Evolutionary conservation across 2,329 filamentous ascomycete species (phyloP).

Genomic region (Penicillium griseofulvum): DNA sequence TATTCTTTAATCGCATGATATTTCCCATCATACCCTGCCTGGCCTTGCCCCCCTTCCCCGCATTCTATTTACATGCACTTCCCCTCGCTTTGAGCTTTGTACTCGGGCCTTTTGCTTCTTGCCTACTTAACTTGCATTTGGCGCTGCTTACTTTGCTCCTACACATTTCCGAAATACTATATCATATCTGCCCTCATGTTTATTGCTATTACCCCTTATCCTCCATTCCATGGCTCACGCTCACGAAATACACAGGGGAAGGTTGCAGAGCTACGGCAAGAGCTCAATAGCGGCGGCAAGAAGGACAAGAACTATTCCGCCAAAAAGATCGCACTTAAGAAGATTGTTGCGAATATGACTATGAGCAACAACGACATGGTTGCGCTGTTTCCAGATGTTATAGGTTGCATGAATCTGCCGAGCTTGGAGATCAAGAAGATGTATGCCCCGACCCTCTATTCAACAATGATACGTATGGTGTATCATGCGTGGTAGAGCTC

Average conservation of each 20-base stretch:
- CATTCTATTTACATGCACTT: constrained; percentile 11
- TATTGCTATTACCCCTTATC: constrained; percentile 29
- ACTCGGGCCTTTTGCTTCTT: constrained; percentile 3
- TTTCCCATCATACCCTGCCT: not conserved
- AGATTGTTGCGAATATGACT: constrained; percentile 99
- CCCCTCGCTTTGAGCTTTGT: constrained; percentile 10
- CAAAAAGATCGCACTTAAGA: constrained; percentile 98
- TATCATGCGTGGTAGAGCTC: not conserved
- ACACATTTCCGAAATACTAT: not conserved
- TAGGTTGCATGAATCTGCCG: constrained; percentile 90
- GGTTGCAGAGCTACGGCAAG: constrained; percentile 91
- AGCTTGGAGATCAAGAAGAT: constrained; percentile 99
- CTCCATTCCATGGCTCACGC: constrained; percentile 31
- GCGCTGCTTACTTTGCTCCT: constrained; percentile 4
- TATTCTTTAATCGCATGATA: constrained; percentile 20
- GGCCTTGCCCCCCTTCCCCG: constrained; percentile 16
- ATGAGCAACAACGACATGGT: constrained; percentile 99
- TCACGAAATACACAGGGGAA: constrained; percentile 73
- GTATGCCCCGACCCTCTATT: constrained; percentile 49
- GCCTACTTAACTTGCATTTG: not conserved
- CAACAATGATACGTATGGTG: not conserved
- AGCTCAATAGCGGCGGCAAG: constrained; percentile 89
- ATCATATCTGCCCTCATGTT: constrained; percentile 26
- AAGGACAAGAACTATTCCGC: constrained; percentile 95
- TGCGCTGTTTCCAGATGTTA: constrained; percentile 89